Evolutionary conservation across 1,139 yeast species (phyloP).

Genomic region (Saccharomyces hybrid): DNA sequence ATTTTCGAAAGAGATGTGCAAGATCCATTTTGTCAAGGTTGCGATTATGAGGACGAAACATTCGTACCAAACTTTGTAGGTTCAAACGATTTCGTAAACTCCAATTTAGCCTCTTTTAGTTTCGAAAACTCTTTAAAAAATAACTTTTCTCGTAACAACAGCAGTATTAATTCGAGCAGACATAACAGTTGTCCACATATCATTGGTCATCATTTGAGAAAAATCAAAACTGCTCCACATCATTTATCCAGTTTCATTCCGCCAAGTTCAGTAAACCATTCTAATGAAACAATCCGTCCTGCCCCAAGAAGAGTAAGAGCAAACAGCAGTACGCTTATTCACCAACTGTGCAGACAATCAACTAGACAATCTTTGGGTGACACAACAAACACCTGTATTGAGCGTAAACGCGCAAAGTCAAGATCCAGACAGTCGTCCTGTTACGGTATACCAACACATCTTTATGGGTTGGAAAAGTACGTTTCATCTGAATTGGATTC

Average conservation of each 20-base stretch:
- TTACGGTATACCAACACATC: slow-evolving; percentile 27
- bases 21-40: slow-evolving; percentile 22
- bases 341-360: slow-evolving; percentile 11
- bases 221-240: slow-evolving; percentile 5
- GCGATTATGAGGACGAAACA: slow-evolving; percentile 15
- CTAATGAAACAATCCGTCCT: neutral
- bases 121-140: neutral
- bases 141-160: neutral
- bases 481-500: slow-evolving; percentile 26
- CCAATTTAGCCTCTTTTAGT: neutral
- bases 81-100: slow-evolving; percentile 1
- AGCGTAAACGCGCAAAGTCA: neutral
- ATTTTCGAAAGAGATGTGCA: slow-evolving; percentile 25
- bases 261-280: neutral
- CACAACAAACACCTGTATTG: neutral
- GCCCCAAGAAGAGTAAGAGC: slow-evolving; percentile 11
- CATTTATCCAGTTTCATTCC: neutral
- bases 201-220: slow-evolving; percentile 2
- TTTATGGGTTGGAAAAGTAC: slow-evolving; percentile 27
- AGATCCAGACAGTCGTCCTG: slow-evolving; percentile 11
- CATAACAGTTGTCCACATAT: neutral
- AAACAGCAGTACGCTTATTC: slow-evolving; percentile 14
- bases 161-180: neutral
- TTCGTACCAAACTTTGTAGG: neutral
- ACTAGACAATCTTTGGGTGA: slow-evolving; percentile 1